Conservation (phyloP, 2,329 filamentous ascomycete species). For the Rosellinia necatrix region DNA sequence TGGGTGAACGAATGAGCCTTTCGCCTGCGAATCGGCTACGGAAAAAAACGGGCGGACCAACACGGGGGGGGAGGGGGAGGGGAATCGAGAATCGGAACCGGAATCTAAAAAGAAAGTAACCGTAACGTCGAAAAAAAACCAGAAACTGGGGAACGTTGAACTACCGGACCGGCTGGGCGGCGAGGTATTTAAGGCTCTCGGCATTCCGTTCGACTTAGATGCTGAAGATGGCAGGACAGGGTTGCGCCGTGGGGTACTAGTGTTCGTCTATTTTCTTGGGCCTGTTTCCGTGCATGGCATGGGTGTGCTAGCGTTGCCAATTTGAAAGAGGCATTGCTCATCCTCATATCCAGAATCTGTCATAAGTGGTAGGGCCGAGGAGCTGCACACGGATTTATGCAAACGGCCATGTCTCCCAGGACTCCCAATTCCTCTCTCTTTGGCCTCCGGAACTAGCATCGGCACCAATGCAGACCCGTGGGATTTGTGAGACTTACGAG, state of each 20-base stretch:
- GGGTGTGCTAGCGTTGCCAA: constrained; percentile 25
- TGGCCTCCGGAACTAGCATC: neutral
- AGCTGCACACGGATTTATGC: constrained; percentile 16
- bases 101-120: constrained; percentile 24
- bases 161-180: constrained; percentile 19
- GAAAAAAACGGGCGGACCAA: constrained; percentile 20
- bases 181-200: constrained; percentile 25
- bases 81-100: constrained; percentile 14
- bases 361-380: constrained; percentile 23
- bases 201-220: constrained; percentile 16
- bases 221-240: no score
- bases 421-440: constrained; percentile 10
- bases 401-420: constrained; percentile 13
- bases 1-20: constrained; percentile 21
- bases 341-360: constrained; percentile 18
- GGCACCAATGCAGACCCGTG: neutral
- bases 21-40: constrained; percentile 26
- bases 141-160: constrained; percentile 17
- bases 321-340: constrained; percentile 25
- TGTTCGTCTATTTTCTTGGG: constrained; percentile 11
- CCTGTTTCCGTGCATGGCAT: constrained; percentile 1
- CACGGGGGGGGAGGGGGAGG: neutral
- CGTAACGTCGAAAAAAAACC: constrained; percentile 23
- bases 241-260: constrained; percentile 24
- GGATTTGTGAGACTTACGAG: no score